Conservation (phyloP, 306 rosid species). For the Sesbania bispinosa region DNA sequence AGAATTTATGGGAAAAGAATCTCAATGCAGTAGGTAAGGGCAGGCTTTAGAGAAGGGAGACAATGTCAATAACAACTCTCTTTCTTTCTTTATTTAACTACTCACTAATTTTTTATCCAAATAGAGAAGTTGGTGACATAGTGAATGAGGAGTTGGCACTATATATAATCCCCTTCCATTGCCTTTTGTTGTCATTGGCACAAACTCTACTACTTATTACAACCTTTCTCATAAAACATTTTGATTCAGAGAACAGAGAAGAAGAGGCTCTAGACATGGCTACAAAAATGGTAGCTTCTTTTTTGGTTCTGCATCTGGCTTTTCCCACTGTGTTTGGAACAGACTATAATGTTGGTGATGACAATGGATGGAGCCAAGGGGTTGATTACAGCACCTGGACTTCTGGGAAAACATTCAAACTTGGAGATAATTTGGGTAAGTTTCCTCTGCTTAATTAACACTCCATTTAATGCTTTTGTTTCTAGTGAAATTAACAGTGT, state of each 20-base stretch:
- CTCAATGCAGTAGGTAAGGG: slow-evolving; percentile 42
- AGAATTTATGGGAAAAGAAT: slow-evolving; percentile 20
- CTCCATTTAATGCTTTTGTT: neutral
- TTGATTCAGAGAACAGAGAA: neutral
- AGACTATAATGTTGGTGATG: slow-evolving; percentile 50
- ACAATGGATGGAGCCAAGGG: slow-evolving; percentile 24
- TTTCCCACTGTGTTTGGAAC: slow-evolving; percentile 44
- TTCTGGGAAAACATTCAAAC: slow-evolving; percentile 42
- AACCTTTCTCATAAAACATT: neutral
- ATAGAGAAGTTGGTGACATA: slow-evolving; percentile 16
- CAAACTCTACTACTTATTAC: neutral
- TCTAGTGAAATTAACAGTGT: neutral
- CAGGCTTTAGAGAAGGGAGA: slow-evolving; percentile 7
- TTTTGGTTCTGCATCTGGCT: slow-evolving; percentile 45
- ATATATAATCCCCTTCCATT: slow-evolving; percentile 8
- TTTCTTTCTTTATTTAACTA: neutral
- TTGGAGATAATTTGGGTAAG: slow-evolving; percentile 64
- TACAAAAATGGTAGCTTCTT: slow-evolving; percentile 39
- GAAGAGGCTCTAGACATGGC: slow-evolving; percentile 32
- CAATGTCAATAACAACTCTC: slow-evolving; percentile 32
- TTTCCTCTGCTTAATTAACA: neutral
- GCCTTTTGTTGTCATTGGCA: slow-evolving; percentile 7
- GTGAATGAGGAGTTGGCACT: slow-evolving; percentile 10
- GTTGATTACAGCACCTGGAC: slow-evolving; percentile 40
- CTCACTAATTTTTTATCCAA: neutral